Conservation (phyloP, 164 flowering plant genomes). For the Euptelea pleiosperma region DNA sequence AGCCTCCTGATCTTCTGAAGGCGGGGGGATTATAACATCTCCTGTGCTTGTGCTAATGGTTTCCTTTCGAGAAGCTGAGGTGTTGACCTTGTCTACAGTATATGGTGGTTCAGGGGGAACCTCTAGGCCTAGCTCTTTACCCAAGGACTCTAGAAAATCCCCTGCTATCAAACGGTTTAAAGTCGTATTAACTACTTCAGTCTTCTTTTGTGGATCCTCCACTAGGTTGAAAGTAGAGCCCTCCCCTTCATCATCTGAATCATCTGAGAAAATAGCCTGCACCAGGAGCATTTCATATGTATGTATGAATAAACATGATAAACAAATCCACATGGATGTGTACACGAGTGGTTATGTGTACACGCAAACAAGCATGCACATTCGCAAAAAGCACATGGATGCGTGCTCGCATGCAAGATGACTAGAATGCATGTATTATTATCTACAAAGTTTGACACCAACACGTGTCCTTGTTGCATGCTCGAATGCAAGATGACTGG, state of each 20-base stretch:
- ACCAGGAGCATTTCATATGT: background rate
- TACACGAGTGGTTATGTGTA: no score
- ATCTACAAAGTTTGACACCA: no score
- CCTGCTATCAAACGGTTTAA: conserved; percentile 89
- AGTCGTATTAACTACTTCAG: conserved; percentile 64
- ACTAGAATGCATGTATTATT: no score
- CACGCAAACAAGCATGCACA: background rate
- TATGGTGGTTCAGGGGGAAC: conserved; percentile 68
- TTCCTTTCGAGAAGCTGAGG: conserved; percentile 29
- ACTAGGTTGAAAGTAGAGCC: conserved; percentile 22
- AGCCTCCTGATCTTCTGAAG: conserved; percentile 6
- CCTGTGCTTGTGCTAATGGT: conserved; percentile 3
- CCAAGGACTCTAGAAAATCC: conserved; percentile 91
- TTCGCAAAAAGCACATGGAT: background rate
- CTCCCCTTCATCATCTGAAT: conserved; percentile 79
- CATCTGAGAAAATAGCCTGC: conserved; percentile 99
- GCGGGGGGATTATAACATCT: conserved; percentile 11
- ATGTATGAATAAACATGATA: background rate
- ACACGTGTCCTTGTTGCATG: no score
- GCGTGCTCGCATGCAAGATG: no score
- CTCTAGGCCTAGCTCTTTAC: conserved; percentile 88
- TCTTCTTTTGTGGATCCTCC: conserved; percentile 51
- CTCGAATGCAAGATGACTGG: no score
- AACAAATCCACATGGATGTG: background rate
- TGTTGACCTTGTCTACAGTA: conserved; percentile 26